Conservation (phyloP, 2,329 filamentous ascomycete genomes). For the Trichoderma koningiopsis region DNA sequence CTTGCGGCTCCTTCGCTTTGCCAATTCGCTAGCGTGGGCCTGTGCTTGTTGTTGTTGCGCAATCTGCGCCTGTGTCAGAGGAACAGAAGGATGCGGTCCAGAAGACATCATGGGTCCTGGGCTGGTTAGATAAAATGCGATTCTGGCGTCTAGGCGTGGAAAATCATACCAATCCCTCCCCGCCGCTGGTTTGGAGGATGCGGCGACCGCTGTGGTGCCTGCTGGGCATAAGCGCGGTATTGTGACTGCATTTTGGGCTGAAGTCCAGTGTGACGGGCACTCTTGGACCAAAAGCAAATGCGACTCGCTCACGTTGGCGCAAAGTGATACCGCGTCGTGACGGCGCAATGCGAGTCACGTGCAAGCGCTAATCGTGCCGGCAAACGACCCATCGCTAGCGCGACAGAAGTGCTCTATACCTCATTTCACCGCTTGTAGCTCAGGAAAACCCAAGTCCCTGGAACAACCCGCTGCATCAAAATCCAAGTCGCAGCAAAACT, state of each 20-base stretch:
- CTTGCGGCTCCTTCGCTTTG: constrained; percentile 80
- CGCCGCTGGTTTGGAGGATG: constrained; percentile 53
- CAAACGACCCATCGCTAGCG: neutral
- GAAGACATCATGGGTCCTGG: constrained; percentile 60
- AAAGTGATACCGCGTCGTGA: constrained; percentile 21
- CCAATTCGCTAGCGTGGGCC: constrained; percentile 62
- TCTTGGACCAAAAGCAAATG: neutral
- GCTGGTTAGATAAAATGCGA: constrained; percentile 25
- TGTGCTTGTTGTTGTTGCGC: constrained; percentile 54
- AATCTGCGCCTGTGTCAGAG: constrained; percentile 57
- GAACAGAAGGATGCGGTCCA: constrained; percentile 53
- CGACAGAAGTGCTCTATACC: neutral
- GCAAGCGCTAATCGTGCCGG: neutral
- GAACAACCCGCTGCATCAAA: neutral
- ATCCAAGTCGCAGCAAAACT: neutral
- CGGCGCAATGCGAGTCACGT: constrained; percentile 4
- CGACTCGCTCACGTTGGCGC: neutral
- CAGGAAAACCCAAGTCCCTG: neutral
- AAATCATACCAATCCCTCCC: constrained; percentile 54
- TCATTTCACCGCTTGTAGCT: neutral
- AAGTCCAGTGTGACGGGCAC: neutral
- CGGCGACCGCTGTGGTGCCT: constrained; percentile 52
- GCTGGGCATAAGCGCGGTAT: constrained; percentile 55
- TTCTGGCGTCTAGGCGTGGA: neutral
- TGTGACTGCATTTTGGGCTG: constrained; percentile 52